Base-by-base conservation (phyloP, 208 protist species). In the Naegleria fowleri region DNA sequence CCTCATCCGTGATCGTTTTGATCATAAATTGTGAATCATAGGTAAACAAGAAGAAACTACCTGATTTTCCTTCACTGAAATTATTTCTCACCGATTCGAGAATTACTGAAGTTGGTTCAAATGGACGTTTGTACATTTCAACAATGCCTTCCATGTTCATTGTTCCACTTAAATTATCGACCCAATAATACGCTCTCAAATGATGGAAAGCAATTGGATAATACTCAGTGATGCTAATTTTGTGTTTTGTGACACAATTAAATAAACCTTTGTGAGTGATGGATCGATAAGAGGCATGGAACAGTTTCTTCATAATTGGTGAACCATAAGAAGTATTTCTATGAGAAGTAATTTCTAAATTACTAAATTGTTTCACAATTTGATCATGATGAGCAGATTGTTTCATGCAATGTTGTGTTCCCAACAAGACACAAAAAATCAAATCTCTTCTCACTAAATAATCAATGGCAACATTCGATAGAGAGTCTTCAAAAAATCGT, bases 11-110 rank as follows among this genome's bases (percentile, higher is more conserved):
- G 33, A 91, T 90, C 0, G 92, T 92, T 59, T 93, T 93, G 41
- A 93, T 43, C 16, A 93, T 59, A 39, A 85, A 93, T 87, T 92
- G 52, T 33, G 86, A 79, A 67, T 90, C 88, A 29, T 75, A 40
- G n/a, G 92, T 92, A 33, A 91, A 92, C 43, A 67, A 91, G 86
- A 93, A 92, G 83, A 92, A 92, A 55, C 76, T 67, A 40, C 90
- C 90, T 5, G 84, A 90, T 43, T 92, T 92, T 48, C 90, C 90
- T 85, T 85, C 79, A 43, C 38, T 43, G 19, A 85, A 85, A 39
- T 85, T 39, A 85, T 85, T 43, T 85, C 38, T 43, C 0, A 85
- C n/a, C 25, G 79, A 79, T 79, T 79, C 67, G 6, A 79, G n/a
- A 11, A 79, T 33, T 2, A 79, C 67, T 36, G 67, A 79, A 15